Percentiles rank a stretch among this genome's conserved stretches.
phyloP scores from a whole-genome alignment of 169 alveolate species.

The Pseudocohnilembus persalinus region DNA sequence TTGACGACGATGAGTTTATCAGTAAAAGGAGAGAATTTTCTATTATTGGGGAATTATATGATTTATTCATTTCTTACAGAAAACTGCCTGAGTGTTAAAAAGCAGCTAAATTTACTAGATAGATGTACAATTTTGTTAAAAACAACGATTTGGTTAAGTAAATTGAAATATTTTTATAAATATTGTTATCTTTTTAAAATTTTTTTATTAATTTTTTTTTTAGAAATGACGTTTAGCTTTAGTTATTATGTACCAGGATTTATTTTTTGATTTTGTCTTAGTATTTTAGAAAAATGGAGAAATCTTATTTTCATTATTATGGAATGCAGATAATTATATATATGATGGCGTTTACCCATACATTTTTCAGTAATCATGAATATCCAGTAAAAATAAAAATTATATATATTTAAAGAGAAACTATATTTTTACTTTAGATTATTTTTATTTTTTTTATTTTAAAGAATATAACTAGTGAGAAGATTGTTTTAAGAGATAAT shows the following conservation, averaged over 20 bases:
- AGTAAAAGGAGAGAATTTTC: neutral
- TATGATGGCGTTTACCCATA: constrained; percentile 69
- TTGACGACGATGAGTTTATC: neutral
- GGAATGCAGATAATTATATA: constrained; percentile 65
- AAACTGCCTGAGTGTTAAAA: neutral
- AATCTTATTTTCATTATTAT: constrained; percentile 51
- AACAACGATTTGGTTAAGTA: neutral
- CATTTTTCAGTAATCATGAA: constrained; percentile 69
- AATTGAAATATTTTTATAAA: neutral
- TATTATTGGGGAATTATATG: neutral
- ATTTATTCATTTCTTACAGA: neutral
- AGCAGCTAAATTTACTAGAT: neutral
- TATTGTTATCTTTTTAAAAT: neutral
- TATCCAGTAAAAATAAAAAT: constrained; percentile 34
- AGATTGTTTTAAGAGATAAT: constrained; percentile 14
- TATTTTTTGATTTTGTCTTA: constrained; percentile 20
- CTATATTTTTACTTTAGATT: constrained; percentile 43
- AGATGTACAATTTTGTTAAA: neutral
- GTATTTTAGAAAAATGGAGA: constrained; percentile 26
- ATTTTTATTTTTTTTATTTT: too few species aligned
- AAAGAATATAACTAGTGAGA: too few species aligned
- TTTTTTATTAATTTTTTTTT: neutral
- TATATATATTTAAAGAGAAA: constrained; percentile 26
- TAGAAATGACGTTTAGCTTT: neutral
- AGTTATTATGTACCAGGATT: constrained; percentile 4